Evolutionary conservation across 345 rosid genomes (phyloP), one percentile per base, ranked within the genome.

Genomic region (Passiflora organensis): DNA sequence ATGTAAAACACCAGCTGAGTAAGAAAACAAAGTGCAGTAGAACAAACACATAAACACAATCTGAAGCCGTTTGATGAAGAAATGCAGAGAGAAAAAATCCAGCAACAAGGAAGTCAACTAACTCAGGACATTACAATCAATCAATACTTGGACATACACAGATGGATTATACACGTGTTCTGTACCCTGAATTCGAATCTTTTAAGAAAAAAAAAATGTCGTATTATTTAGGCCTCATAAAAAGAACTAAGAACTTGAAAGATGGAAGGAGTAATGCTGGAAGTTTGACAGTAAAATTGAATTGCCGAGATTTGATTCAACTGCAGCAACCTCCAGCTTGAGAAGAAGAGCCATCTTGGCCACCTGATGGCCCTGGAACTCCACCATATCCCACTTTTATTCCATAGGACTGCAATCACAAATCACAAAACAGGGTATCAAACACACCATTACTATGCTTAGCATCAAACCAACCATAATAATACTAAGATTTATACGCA

Each of bases 351-450:
- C 95, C 99, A 59, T 84, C 95, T 68, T 89, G 83, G 61, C 87
- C 86, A 32, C 91, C 99, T 14, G 95, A 83, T 49, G 97, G 91
- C 63, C 99, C 99, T 0, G 96, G 89, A 59, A 93, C 82, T 65
- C 95, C 96, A 56, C 96, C 97, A 20, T 86, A 89, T 56, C 99
- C 99, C 24, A 93, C 95, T 71, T 93, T 93, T 52, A 89, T 93
- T 69, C 99, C 99, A 53, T 84, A 89, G 10, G 99, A 89, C 94
- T 86, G 83, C 69, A 59, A 13, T n/a, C n/a, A 16, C 4, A 32
- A 37, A 24, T 15, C n/a, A n/a, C n/a, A n/a, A 45, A 42, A 60
- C 21, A 6, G 24, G n/a, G 20, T 21, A 48, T 23, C 51, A 48
- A 10, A 24, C 32, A 48, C 6, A 48, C 22, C 34, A 48, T n/a